These are phyloP conservation scores for Rhodotorula glutinis DNA, from an alignment of 1,284 basidiomycete species.

Conservation along the genomic window DNA sequence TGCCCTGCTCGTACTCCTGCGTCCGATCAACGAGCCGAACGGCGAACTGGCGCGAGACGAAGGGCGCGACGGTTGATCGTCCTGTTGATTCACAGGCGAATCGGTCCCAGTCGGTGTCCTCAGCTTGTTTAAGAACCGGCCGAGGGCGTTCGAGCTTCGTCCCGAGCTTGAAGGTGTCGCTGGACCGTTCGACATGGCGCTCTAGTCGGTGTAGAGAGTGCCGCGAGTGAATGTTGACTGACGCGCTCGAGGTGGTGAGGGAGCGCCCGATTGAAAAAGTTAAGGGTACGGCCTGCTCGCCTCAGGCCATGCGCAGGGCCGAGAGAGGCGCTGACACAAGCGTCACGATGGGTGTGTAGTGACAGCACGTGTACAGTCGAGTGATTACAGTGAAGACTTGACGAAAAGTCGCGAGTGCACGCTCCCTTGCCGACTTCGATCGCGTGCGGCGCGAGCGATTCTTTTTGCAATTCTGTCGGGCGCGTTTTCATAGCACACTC, in stretches of 20 bases:
- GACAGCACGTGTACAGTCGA: too few relatives aligned
- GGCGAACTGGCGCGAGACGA: constrained; percentile 18
- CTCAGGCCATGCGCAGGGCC: too few relatives aligned
- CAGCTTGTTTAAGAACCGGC: constrained; percentile 33
- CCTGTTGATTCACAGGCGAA: neutral
- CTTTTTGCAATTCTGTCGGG: too few relatives aligned
- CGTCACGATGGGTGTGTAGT: too few relatives aligned
- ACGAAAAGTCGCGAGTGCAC: too few relatives aligned
- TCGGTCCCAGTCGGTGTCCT: constrained; percentile 17
- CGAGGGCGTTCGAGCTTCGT: constrained; percentile 20
- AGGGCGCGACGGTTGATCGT: neutral
- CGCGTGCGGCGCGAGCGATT: too few relatives aligned
- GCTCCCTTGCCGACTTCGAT: too few relatives aligned
- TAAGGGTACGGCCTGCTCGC: neutral
- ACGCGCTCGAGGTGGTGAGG: too few relatives aligned
- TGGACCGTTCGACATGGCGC: constrained; percentile 5
- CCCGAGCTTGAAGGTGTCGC: constrained; percentile 18
- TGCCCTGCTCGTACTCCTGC: constrained; percentile 16
- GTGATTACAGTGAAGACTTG: too few relatives aligned
- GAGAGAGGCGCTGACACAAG: too few relatives aligned
- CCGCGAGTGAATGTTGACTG: neutral
- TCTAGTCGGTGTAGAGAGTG: neutral
- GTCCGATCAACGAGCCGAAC: constrained; percentile 6
- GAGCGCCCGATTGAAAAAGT: too few relatives aligned
- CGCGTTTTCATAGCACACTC: too few relatives aligned